These are phyloP conservation scores for Zostera marina DNA, from an alignment of 116 monocot genomes.

Conservation along the genomic window DNA sequence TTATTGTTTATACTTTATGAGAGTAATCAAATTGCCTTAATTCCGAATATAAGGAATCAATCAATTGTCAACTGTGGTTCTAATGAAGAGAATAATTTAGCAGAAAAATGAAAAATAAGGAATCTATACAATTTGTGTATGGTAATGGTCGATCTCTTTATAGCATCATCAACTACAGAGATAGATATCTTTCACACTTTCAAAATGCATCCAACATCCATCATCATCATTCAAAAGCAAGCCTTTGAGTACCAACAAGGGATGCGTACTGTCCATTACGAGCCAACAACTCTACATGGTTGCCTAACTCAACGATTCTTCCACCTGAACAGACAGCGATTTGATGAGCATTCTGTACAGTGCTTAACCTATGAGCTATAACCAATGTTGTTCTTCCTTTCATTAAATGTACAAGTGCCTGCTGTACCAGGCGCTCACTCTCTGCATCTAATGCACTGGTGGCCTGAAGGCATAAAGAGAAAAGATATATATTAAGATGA, in stretches of 20 bases:
- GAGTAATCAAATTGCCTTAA: no score
- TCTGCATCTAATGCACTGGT: conserved; percentile 91
- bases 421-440: conserved; percentile 86
- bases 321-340: conserved; percentile 82
- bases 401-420: conserved; percentile 86
- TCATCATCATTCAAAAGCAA: conserved; percentile 70
- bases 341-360: conserved; percentile 87
- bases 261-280: conserved; percentile 59
- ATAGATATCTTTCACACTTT: background rate
- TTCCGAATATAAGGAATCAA: no score
- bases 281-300: conserved; percentile 61
- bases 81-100: no score
- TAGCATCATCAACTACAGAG: background rate
- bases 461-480: conserved; percentile 32
- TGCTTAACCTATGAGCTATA: conserved; percentile 90
- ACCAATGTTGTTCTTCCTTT: conserved; percentile 80
- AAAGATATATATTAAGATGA: background rate
- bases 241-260: conserved; percentile 68
- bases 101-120: no score
- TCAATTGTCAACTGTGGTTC: no score
- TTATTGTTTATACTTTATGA: no score
- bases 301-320: conserved; percentile 58
- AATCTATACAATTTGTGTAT: no score
- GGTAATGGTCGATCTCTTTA: background rate
- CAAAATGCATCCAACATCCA: background rate